Percentiles rank a stretch among this genome's conserved stretches.
Evolutionary conservation across 805 yeast species (phyloP).

Genomic region (Metschnikowia borealis): DNA sequence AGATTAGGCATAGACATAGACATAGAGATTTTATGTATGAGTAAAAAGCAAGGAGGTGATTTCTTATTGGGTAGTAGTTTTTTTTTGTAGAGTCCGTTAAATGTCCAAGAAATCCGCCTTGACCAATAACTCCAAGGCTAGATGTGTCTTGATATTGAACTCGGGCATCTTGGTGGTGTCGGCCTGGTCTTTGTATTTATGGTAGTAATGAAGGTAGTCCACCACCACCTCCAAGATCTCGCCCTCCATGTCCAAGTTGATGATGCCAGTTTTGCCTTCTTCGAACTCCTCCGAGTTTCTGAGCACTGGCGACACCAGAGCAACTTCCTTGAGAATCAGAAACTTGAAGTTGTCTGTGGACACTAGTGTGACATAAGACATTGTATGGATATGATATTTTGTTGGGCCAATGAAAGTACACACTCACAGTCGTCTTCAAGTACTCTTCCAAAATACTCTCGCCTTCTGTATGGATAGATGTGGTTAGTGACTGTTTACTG

Average conservation of each 20-base stretch:
- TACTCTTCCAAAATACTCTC: too few relatives aligned
- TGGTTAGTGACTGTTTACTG: too few relatives aligned
- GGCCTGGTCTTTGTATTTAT: slow-evolving; percentile 56
- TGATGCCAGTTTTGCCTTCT: slow-evolving; percentile 56
- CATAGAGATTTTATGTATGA: too few relatives aligned
- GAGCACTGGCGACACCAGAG: slow-evolving; percentile 60
- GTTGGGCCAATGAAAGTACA: too few relatives aligned
- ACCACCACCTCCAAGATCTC: slow-evolving; percentile 72
- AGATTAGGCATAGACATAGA: too few relatives aligned
- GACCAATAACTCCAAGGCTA: slow-evolving; percentile 85
- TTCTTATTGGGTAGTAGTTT: too few relatives aligned
- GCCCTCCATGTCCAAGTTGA: slow-evolving; percentile 64
- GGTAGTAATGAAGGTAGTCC: slow-evolving; percentile 77
- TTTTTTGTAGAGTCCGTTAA: background rate
- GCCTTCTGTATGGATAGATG: too few relatives aligned
- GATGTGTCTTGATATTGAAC: slow-evolving; percentile 87
- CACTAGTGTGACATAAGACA: slow-evolving; percentile 54
- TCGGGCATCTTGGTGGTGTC: slow-evolving; percentile 65
- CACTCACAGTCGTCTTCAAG: too few relatives aligned
- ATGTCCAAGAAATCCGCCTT: slow-evolving; percentile 89
- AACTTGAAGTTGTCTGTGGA: slow-evolving; percentile 70
- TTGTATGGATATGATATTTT: background rate
- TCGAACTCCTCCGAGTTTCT: slow-evolving; percentile 49
- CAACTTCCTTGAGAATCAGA: slow-evolving; percentile 66
- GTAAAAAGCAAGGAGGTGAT: too few relatives aligned